Evolutionary conservation across 2,329 filamentous ascomycete species (phyloP), one percentile per base, ranked within the genome.

Genomic region (Pezicula radicicola): DNA sequence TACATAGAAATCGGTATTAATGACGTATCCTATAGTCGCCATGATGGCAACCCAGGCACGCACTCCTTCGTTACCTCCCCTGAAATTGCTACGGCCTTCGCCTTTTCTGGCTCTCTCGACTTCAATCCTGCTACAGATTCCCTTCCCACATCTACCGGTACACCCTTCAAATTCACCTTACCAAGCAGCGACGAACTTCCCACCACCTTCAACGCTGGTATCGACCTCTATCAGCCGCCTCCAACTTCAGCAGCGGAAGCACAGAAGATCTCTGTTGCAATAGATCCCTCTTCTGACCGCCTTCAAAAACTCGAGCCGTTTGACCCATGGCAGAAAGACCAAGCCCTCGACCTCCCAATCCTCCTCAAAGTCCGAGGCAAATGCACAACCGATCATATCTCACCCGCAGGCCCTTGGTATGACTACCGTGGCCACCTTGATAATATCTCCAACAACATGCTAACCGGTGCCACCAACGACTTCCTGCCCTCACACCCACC

Each of bases 1-100:
- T 19, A 5, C 16, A 49, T 19, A 25, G 1, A 36, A n/a, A 25
- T 9, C 21, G 18, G 19, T 42, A 16, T 16, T 37, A 10, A 16
- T 42, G 18, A 42, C 9, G 19, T 30, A 8, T 33, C 13, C 15
- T 4, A 16, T 28, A 50, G 65, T 3, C 66, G 68, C 1, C 68
- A 69, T 43, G 67, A 71, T 49, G 58, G 67, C 3, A 70, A 71
- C 36, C 66, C 74, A 2, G 73, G 71, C 27, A 78, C 75, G 0
- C 73, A 75, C 60, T 74, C 73, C 1, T 77, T 78, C 55, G 71
- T 77, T 43, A 71, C 74, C 15, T 76, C 73, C 3, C 74, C 74
- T 18, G 73, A 77, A 51, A 63, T 77, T 49, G 73, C 73, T 21
- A 72, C 72, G 10, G 72, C 69, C 33, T 63, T 73, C 61, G 68